A percentile compares a stretch with the other conserved stretches of the same genome.
Conservation (phyloP, 495 filamentous ascomycete species). For the Neurospora hispaniola region DNA sequence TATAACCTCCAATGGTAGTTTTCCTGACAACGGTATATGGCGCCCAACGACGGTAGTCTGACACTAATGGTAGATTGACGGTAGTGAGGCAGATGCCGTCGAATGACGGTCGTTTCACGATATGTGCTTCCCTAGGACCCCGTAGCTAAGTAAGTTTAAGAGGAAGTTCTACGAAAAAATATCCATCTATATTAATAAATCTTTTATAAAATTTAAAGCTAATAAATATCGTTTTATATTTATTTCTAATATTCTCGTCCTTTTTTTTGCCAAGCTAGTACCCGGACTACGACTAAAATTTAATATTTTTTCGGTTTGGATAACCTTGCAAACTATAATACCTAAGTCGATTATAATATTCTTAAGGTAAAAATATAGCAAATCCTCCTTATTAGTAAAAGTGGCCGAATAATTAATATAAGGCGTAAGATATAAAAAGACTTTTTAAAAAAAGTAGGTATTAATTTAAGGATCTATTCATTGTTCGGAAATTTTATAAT, state of each 20-base stretch:
- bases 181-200: neutral
- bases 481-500: neutral
- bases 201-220: neutral
- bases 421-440: neutral
- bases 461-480: neutral
- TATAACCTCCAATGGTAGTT: too few species aligned
- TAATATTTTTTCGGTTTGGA: neutral
- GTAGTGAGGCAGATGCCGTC: too few species aligned
- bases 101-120: too few species aligned
- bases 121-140: too few species aligned
- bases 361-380: neutral
- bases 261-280: neutral
- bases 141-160: too few species aligned
- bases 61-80: too few species aligned
- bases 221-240: neutral
- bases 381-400: neutral
- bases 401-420: neutral
- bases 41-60: too few species aligned
- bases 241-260: neutral
- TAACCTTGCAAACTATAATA: neutral
- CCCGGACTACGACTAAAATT: neutral
- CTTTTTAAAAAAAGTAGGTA: neutral
- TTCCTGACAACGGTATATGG: too few species aligned
- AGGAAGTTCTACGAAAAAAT: neutral
- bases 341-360: neutral